Evolutionary conservation across 208 protist genomes (phyloP), one percentile per base, ranked within the genome.

Genomic region (Phytomonas francai): DNA sequence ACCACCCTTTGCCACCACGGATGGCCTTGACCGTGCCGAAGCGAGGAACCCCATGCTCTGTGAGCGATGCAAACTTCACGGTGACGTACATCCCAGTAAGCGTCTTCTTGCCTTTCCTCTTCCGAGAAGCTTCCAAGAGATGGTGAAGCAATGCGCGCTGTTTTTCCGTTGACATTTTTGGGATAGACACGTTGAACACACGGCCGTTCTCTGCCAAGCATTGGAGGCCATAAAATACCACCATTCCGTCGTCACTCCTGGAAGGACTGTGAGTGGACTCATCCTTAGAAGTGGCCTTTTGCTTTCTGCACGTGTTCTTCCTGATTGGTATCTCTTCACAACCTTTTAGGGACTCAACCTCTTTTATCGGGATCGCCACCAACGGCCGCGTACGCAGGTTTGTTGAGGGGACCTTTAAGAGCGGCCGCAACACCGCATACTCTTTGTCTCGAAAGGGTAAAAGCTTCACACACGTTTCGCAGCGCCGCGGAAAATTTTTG

Each of bases 21-120:
- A 95, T 93, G 29, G 84, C 83, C 72, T 95, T 95, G 28, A 95
- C 83, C 34, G 78, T 83, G 30, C 77, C 83, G 75, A 95, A 95
- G 57, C 90, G 87, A 27, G 90, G 90, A 29, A 95, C 75, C 3
- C 87, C 90, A 65, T 95, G 77, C 70, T 91, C 86, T 19, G 89
- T 95, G 30, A 95, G 73, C 2, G 83, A 79, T 58, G 79, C 72
- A 65, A 78, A 95, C 79, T 93, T 91, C 58, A 95, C 86, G 3
- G 89, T 95, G 11, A 80, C 89, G 67, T 95, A 92, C 16, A 92
- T 71, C 5, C 89, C 89, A 1, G 89, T 93, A 59, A 95, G 72
- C 49, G 29, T 28, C 25, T 45, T 22, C 71, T 73, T 66, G 39
- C 74, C 65, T 58, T 67, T 14, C 45, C 45, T 62, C 57, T 68